Evolutionary conservation across 2,329 filamentous ascomycete genomes (phyloP).

Genomic region (Curvularia verruculosa): DNA sequence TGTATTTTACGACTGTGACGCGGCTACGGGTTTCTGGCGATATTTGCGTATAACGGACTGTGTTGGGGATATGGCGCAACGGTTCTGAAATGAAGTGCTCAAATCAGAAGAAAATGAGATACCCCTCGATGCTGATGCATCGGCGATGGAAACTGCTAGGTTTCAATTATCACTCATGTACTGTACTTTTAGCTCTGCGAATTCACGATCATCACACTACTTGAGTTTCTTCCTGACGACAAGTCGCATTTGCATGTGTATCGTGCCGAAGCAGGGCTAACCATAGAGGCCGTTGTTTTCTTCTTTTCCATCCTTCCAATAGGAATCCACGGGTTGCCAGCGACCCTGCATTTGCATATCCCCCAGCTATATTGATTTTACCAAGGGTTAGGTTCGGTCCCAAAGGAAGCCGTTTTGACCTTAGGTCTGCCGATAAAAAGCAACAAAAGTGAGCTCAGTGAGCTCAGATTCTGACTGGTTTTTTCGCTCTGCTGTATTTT

Average conservation of each 20-base stretch:
- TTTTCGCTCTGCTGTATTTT: background rate
- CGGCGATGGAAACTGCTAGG: constrained; percentile 12
- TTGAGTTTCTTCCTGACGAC: background rate
- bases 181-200: constrained; percentile 8
- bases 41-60: constrained; percentile 11
- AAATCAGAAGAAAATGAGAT: constrained; percentile 35
- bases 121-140: constrained; percentile 21
- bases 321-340: background rate
- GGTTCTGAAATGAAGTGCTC: constrained; percentile 42
- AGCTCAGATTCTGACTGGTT: background rate
- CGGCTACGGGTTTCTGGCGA: background rate
- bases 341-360: background rate
- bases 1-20: background rate
- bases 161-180: constrained; percentile 5
- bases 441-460: background rate
- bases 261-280: background rate
- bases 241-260: background rate
- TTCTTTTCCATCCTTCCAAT: background rate
- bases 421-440: background rate
- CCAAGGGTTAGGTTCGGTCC: background rate
- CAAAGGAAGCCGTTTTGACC: background rate
- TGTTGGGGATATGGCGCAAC: constrained; percentile 20
- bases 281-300: background rate
- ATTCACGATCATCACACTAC: constrained; percentile 1
- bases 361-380: constrained; percentile 1